A percentile compares a stretch with the other conserved stretches of the same genome.
Conservation (phyloP, 2,329 filamentous ascomycete species). For the Raffaelea arxii region DNA sequence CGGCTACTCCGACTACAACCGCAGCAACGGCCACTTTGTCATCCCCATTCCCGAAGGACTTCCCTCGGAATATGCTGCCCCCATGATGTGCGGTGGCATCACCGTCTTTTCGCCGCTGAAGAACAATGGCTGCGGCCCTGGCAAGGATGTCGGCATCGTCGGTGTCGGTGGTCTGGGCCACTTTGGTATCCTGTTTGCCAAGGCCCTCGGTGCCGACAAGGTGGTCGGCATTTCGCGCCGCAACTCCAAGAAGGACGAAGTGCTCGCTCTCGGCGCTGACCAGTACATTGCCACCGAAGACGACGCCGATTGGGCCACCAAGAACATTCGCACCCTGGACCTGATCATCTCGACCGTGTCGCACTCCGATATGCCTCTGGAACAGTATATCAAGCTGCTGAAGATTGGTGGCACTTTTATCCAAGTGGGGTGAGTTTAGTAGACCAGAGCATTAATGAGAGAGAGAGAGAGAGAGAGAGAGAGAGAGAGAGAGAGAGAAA, state of each 20-base stretch:
- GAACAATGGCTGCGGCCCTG: slow-evolving; percentile 10
- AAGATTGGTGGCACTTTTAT: slow-evolving; percentile 58
- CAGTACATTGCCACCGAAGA: slow-evolving; percentile 27
- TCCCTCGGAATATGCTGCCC: slow-evolving; percentile 13
- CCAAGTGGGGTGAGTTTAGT: slow-evolving; percentile 43
- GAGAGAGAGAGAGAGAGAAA: no score
- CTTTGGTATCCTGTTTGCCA: slow-evolving; percentile 13
- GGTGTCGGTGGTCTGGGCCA: slow-evolving; percentile 15
- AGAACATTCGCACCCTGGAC: slow-evolving; percentile 41
- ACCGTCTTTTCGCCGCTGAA: slow-evolving; percentile 12
- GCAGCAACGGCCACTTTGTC: slow-evolving; percentile 30
- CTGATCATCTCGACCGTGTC: slow-evolving; percentile 50
- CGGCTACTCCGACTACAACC: slow-evolving; percentile 15
- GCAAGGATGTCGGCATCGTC: slow-evolving; percentile 13
- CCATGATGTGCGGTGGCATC: slow-evolving; percentile 15
- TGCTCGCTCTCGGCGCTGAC: slow-evolving; percentile 10
- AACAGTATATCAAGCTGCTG: slow-evolving; percentile 51
- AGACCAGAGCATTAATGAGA: no score
- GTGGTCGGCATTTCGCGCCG: slow-evolving; percentile 12
- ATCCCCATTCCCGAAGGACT: slow-evolving; percentile 17
- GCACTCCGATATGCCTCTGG: slow-evolving; percentile 45
- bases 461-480: no score
- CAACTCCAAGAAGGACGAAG: slow-evolving; percentile 9
- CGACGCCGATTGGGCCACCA: slow-evolving; percentile 39
- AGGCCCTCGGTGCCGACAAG: slow-evolving; percentile 12